Base-by-base conservation (phyloP, 2,329 filamentous ascomycete species). In the Exophiala viscosa region DNA sequence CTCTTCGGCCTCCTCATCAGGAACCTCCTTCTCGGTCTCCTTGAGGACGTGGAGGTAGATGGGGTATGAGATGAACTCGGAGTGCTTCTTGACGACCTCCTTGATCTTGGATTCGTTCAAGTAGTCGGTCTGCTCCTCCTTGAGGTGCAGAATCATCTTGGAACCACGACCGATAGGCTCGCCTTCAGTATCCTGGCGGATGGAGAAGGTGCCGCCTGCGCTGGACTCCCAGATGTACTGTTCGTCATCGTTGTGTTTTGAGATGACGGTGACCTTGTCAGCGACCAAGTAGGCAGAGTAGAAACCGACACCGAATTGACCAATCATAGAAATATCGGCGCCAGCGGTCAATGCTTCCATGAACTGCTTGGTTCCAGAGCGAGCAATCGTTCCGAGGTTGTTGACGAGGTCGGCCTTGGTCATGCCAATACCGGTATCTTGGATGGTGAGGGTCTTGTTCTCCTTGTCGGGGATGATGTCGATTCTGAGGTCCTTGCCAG, bases 1-100 rank as follows among this genome's bases (percentile, higher is more conserved):
- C 62, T 82, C 85, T 72, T 91, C 89, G 42, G 84, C 88, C 47
- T 95, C 90, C 82, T 97, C 92, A 72, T 97, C 93, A 61, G 92
- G 92, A 61, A 97, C 90, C 82, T 99, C 93, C 69, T 83, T 96
- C 88, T 99, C 93, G 63, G 86, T 91, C 88, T 99, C 93, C 88
- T 99, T 99, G 75, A 88, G 78, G 70, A 99, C 91, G 81, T 99
- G 93, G 65, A 99, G 92, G 84, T 96, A 99, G 87, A 99, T 99
- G 71, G 93, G 93, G 84, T 99, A 99, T 46, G 93, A 97, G 82
- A 99, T 99, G 84, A 99, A 99, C 82, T 99, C 93, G 72, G 93
- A 97, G 88, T 99, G 93, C 89, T 99, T 99, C 90, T 97, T 97
- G 83, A 99, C 91, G 64, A 99, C 92, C 83, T 99, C 93, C 88